Base-by-base conservation (phyloP, 2,329 filamentous ascomycete genomes). In the Sphaceloma murrayae region DNA sequence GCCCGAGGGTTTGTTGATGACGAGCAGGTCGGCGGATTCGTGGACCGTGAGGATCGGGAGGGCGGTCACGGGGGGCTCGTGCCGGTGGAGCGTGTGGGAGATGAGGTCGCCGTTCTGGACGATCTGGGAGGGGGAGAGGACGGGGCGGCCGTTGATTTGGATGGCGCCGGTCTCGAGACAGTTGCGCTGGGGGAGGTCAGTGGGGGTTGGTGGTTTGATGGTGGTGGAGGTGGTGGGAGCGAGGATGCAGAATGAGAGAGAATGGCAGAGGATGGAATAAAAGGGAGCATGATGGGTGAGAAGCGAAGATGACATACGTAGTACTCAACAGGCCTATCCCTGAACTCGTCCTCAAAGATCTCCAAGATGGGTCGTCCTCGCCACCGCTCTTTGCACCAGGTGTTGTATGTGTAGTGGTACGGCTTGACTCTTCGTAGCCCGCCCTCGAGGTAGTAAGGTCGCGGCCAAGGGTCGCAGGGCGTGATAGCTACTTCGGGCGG, bases 1-100 rank as follows among this genome's bases (percentile, higher is more conserved):
- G 5, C 91, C 91, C 0, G 89, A 82, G 0, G 91, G 91, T 63
- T 98, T 98, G 67, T 95, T 87, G 61, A 98, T 94, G 49, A 96
- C 88, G 48, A 98, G 82, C 69, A 98, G 81, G 53, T 88, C 82
- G 34, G 93, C 77, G 54, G 94, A 86, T 63, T 98, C 91, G 63
- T 94, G 83, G 29, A 98, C 78, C 34, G 95, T 74, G 11, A 75
- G 77, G 39, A 98, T 81, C 0, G 84, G 77, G 31, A 84, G 76
- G 11, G 78, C 80, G 2, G 85, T 88, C 22, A 95, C 86, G 1
- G 91, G 91, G 2, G 91, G 91, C 63, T 98, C 91, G 61, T 98
- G 91, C 10, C 91, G 82, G 62, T 98, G 91, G 49, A 94, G 73
- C 3, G 87, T 95, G 63, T 98, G 91, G 8, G 85, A 89, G 45